phyloP scores from a whole-genome alignment of 345 rosid genomes.

The Aquilaria sinensis region DNA sequence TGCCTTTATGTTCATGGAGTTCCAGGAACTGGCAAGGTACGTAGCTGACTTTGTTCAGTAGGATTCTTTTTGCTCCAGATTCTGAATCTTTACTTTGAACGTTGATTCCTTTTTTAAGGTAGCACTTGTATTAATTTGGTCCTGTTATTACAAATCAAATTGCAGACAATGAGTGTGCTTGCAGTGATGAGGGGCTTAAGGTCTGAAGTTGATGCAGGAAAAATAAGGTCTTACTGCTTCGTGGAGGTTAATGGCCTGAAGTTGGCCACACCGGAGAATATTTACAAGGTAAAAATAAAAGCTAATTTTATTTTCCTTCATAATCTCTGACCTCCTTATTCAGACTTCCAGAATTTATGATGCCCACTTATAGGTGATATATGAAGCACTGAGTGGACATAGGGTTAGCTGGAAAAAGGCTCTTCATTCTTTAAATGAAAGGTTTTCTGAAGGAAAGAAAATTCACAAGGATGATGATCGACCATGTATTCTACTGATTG shows the following conservation, averaged over 20 bases:
- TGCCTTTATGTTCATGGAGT: slow-evolving; percentile 96
- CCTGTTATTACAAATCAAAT: slow-evolving; percentile 11
- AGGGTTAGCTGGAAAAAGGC: slow-evolving; percentile 94
- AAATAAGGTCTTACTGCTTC: slow-evolving; percentile 65
- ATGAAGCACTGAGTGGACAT: slow-evolving; percentile 89
- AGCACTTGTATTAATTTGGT: slow-evolving; percentile 10
- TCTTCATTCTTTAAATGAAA: slow-evolving; percentile 62
- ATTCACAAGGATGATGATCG: slow-evolving; percentile 50
- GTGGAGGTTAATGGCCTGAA: slow-evolving; percentile 95
- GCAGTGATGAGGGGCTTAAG: slow-evolving; percentile 74
- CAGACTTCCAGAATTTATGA: not conserved
- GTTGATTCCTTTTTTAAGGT: slow-evolving; percentile 5
- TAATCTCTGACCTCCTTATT: slow-evolving; percentile 6
- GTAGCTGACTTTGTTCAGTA: slow-evolving; percentile 4
- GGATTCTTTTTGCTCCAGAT: not conserved
- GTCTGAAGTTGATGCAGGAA: slow-evolving; percentile 84
- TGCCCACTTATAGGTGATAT: slow-evolving; percentile 57
- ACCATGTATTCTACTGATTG: slow-evolving; percentile 91
- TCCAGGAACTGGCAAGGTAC: slow-evolving; percentile 97
- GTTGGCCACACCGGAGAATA: slow-evolving; percentile 87
- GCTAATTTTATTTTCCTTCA: not conserved
- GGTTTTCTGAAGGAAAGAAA: slow-evolving; percentile 68
- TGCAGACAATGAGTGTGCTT: slow-evolving; percentile 82
- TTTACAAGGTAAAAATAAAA: slow-evolving; percentile 47
- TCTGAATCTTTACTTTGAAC: not conserved